Percentiles rank a stretch among this genome's conserved stretches.
Evolutionary conservation across 129 eudicot species (phyloP).

Genomic region (Centella asiatica): DNA sequence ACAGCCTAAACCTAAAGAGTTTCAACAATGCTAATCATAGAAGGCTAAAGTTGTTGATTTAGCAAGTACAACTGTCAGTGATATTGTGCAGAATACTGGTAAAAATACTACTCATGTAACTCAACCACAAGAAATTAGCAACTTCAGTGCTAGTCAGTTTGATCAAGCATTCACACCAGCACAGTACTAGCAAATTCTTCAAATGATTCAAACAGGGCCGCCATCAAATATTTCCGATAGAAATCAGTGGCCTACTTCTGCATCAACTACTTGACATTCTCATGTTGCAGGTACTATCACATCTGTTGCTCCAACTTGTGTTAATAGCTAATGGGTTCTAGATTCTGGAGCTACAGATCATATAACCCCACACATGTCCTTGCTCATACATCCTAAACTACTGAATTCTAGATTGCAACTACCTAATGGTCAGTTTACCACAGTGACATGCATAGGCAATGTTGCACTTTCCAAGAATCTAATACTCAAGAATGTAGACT

Average conservation of each 20-base stretch:
- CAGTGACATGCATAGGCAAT: neutral
- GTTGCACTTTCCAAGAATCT: neutral
- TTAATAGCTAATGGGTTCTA: neutral
- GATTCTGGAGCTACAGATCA: neutral
- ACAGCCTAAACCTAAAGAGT: neutral
- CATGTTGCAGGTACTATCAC: neutral
- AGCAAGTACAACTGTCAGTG: neutral
- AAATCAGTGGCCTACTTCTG: neutral
- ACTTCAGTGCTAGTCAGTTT: accelerated
- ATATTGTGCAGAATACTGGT: no score
- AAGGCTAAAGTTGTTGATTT: neutral
- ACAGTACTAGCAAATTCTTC: neutral
- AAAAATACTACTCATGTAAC: no score
- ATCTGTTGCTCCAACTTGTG: neutral
- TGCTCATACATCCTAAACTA: neutral
- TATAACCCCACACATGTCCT: neutral
- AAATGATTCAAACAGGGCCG: neutral
- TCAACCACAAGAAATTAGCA: neutral
- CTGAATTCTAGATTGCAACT: neutral
- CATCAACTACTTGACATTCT: neutral
- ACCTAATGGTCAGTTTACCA: neutral
- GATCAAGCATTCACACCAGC: neutral
- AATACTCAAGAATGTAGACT: neutral
- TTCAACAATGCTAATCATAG: neutral
- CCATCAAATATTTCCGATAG: neutral